Conservation (phyloP, 164 flowering plant genomes). For the Vitis amurensis region DNA sequence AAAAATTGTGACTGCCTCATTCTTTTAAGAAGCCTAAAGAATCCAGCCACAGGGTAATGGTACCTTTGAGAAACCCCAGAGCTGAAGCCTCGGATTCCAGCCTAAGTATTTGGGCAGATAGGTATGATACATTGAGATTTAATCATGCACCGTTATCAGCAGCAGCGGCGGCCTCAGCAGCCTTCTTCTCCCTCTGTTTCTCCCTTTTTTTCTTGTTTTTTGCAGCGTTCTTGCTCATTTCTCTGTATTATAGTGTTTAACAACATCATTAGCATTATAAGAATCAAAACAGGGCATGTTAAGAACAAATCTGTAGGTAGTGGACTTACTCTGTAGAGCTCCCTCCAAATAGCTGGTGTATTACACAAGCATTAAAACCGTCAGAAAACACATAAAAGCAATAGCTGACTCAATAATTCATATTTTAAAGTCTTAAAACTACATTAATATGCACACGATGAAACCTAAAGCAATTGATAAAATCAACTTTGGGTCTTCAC, state of each 20-base stretch:
- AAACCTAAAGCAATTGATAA: too few relatives aligned
- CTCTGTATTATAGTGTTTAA: slow-evolving; percentile 33
- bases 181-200: slow-evolving; percentile 87
- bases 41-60: too few relatives aligned
- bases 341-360: slow-evolving; percentile 72
- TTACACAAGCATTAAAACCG: slow-evolving; percentile 9
- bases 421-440: too few relatives aligned
- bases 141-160: slow-evolving; percentile 25
- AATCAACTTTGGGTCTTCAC: too few relatives aligned
- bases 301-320: not conserved
- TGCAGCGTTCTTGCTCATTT: slow-evolving; percentile 84
- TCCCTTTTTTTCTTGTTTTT: slow-evolving; percentile 90
- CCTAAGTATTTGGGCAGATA: too few relatives aligned
- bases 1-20: too few relatives aligned
- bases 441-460: too few relatives aligned
- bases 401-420: not conserved
- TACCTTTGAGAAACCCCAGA: too few relatives aligned
- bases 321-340: slow-evolving; percentile 69
- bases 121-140: not conserved
- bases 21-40: too few relatives aligned
- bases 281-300: not conserved
- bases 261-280: not conserved
- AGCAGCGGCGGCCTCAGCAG: slow-evolving; percentile 57
- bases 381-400: slow-evolving; percentile 3
- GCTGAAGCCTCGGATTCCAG: too few relatives aligned